Base-by-base conservation (phyloP, 139 green algal species). In the Closterium sp. region DNA sequence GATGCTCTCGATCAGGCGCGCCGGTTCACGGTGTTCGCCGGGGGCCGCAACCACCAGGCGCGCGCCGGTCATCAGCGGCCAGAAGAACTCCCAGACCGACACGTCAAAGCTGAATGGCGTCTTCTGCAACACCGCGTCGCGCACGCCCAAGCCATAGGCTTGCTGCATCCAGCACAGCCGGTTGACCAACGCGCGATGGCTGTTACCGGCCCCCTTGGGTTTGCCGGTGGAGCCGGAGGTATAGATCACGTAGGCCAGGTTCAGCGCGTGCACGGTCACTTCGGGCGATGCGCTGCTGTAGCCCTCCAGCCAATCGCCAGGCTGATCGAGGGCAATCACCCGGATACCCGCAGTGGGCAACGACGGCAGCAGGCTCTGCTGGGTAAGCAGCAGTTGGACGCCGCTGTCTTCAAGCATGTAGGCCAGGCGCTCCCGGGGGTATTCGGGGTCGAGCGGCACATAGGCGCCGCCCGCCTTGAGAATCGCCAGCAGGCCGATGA, bases 241-340 rank as follows among this genome's bases (percentile, higher is more conserved):
- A 94, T 96, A 97, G 83, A 96, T 96, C 66, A 95, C 91, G 92
- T 96, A 96, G 12, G 94, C 94, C 33, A 96, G 64, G 76, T 94
- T 55, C 43, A 81, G 33, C 10, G 33, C 36, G 28, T 87, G 33
- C 31, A 91, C 25, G 7, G 21, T 25, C 16, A n/a, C 25, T 25
- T 10, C 83, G 83, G 83, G 83, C 19, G 10, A 10, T 10, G 25
- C 7, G 10, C 31, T 25, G 83, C 7, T 16, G 7, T 86, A 16
- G 16, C 23, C 83, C 21, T 28, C 12, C 16, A 86, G 21, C n/a
- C 10, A 28, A 10, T 33, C 7, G 16, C 7, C 10, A 31, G 7
- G 16, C 83, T 33, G 83, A 28, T 7, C 83, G 16, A 33, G 21
- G 7, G 31, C n/a, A n/a, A n/a, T 31, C n/a, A 16, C 7, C 25